Evolutionary conservation across 495 filamentous ascomycete genomes (phyloP), one percentile per base, ranked within the genome.

Genomic region (Friedmanniomyces simplex): DNA sequence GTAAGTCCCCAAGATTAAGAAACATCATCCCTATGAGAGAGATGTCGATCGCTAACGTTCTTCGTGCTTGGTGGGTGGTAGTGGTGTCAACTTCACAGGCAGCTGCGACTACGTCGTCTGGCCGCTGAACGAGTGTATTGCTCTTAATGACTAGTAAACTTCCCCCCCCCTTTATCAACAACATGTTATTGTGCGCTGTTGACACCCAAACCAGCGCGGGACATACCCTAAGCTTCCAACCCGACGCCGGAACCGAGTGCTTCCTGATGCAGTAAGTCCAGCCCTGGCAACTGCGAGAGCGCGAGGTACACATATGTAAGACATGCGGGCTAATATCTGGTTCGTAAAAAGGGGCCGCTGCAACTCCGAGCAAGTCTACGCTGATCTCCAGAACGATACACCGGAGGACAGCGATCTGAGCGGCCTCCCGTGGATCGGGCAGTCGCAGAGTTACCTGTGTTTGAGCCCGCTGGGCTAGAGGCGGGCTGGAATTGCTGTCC

Each of bases 251-350:
- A 5, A 49, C 22, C 4, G 42, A 60, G 41, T 55, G 57, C 30
- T 54, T 22, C 25, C 51, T 60, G 37, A 60, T 60, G 57, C 51
- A 60, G 57, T 55, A 39, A 34, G 57, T 59, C n/a, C n/a, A n/a
- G n/a, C n/a, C n/a, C n/a, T n/a, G n/a, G n/a, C n/a, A n/a, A n/a
- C n/a, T n/a, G n/a, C n/a, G n/a, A n/a, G n/a, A n/a, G n/a, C n/a
- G n/a, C n/a, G n/a, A n/a, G n/a, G n/a, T n/a, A n/a, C n/a, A n/a
- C n/a, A n/a, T n/a, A n/a, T n/a, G n/a, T n/a, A n/a, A n/a, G n/a
- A n/a, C n/a, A n/a, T n/a, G n/a, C n/a, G n/a, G n/a, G n/a, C n/a
- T n/a, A n/a, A n/a, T n/a, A n/a, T n/a, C n/a, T n/a, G n/a, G n/a
- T n/a, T n/a, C n/a, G n/a, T n/a, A 3, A 10, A 32, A 4, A 60